Evolutionary conservation across 192 early-diverging fungal species (phyloP), one percentile per base, ranked within the genome.

Genomic region (Rhizophagus prolifer): DNA sequence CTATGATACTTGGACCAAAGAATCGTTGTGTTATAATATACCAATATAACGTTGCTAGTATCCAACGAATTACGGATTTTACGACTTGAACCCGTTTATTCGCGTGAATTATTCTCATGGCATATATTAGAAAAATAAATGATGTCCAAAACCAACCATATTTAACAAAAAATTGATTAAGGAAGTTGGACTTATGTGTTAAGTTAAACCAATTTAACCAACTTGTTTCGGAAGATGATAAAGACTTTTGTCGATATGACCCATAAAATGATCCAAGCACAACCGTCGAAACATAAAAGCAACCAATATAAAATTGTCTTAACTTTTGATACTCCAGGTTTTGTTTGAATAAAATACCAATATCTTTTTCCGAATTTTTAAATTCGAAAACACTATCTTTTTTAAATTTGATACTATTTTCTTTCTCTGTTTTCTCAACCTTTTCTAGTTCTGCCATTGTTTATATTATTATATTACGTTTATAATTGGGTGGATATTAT

Each of bases 141-240:
- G 90, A 88, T 0, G 95, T 95, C 95, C 95, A 97, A 46, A 89
- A 91, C 95, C 95, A 97, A 19, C 90, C 95, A 36, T 82, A 81
- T 84, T 97, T 97, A 72, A 90, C 95, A 85, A 94, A 91, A 63
- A 88, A 83, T 0, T 79, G 78, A 80, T 97, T 97, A 63, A 97
- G 81, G 65, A 90, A 73, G 82, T 95, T 94, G 59, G 84, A 81
- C 76, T 54, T 70, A 44, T 34, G 16, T 30, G 65, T 31, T 12
- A 67, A 3, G 65, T 36, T 10, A 44, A 44, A 2, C 1, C 1
- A 44, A 44, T 12, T 4, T 12, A 12, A 44, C 41, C 41, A 44
- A 44, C 41, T 44, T 44, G 41, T 9, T 44, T 44, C 41, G 10
- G 10, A 44, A 44, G 41, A 12, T 44, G 41, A 0, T 12, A 12